A percentile compares a stretch with the other conserved stretches of the same genome.
phyloP scores from a whole-genome alignment of 208 protist species.

The Leptomonas seymouri region DNA sequence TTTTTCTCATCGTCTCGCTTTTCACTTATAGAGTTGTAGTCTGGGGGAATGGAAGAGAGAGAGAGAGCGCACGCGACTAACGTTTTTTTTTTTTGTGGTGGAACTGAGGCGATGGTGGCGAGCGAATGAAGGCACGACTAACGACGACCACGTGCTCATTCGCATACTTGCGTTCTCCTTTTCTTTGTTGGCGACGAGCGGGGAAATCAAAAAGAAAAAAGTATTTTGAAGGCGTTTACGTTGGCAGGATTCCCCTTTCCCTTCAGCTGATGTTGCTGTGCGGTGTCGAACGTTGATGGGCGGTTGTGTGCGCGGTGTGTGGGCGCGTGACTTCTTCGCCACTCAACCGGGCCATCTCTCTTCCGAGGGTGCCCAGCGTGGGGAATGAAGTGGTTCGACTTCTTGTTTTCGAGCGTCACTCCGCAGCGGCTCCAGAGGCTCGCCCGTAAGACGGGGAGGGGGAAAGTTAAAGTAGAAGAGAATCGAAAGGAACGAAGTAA shows the following conservation, averaged over 20 bases:
- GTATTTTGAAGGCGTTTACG: background rate
- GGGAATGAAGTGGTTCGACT: too few species aligned
- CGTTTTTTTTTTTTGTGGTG: too few species aligned
- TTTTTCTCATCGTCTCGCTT: conserved; percentile 10
- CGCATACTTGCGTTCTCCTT: conserved; percentile 4
- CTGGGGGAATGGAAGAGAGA: background rate
- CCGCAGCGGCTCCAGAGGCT: too few species aligned
- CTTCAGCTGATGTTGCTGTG: background rate
- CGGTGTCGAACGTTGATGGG: background rate
- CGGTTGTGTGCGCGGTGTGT: too few species aligned
- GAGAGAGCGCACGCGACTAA: background rate
- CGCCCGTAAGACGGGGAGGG: too few species aligned
- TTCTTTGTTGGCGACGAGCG: background rate
- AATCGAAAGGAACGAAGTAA: too few species aligned
- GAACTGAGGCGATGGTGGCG: background rate
- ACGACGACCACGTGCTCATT: background rate
- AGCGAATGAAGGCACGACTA: background rate
- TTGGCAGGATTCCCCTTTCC: background rate
- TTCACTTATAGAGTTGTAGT: conserved; percentile 5
- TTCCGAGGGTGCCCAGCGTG: too few species aligned
- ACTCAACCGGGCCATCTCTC: too few species aligned
- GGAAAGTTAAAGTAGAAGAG: too few species aligned
- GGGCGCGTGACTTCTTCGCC: too few species aligned
- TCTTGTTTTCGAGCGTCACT: too few species aligned
- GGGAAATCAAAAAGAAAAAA: background rate